Conservation (phyloP, 176 grass and related monocot species). For the Elaeis guineensis region DNA sequence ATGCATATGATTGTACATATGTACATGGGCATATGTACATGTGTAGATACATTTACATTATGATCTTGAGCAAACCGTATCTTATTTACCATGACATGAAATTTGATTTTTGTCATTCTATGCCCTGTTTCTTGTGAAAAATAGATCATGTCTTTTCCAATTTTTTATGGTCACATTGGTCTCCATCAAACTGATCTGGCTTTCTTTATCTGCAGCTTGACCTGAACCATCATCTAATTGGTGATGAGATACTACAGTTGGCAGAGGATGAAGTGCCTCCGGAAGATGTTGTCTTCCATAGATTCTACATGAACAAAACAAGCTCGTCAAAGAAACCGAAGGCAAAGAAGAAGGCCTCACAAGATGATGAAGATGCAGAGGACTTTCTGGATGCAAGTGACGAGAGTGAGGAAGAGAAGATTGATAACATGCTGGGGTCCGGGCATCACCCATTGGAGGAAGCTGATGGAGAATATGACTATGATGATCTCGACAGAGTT, state of each 20-base stretch:
- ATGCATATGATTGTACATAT: no score
- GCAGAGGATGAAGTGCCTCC: conserved; percentile 85
- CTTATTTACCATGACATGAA: no score
- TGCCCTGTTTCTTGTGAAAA: no score
- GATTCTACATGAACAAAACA: conserved; percentile 85
- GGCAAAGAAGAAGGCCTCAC: conserved; percentile 42
- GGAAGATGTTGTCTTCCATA: conserved; percentile 94
- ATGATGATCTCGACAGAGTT: conserved; percentile 65
- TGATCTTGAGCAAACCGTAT: no score
- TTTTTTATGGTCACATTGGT: neutral
- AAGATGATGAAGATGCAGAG: conserved; percentile 47
- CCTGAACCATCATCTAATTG: conserved; percentile 50
- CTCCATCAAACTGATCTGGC: neutral
- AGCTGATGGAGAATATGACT: conserved; percentile 46
- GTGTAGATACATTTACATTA: no score
- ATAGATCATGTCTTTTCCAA: neutral
- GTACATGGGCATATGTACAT: no score
- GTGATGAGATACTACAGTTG: conserved; percentile 78
- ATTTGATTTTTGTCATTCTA: no score
- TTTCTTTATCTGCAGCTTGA: conserved; percentile 47
- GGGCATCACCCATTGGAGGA: conserved; percentile 10
- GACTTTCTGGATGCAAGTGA: conserved; percentile 37
- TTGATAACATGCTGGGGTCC: conserved; percentile 30
- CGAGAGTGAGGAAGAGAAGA: conserved; percentile 42
- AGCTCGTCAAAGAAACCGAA: conserved; percentile 42